Percentiles rank a stretch among this genome's conserved stretches.
These are phyloP conservation scores for Trichoderma koningiopsis DNA, from an alignment of 2,329 filamentous ascomycete species.

Conservation along the genomic window DNA sequence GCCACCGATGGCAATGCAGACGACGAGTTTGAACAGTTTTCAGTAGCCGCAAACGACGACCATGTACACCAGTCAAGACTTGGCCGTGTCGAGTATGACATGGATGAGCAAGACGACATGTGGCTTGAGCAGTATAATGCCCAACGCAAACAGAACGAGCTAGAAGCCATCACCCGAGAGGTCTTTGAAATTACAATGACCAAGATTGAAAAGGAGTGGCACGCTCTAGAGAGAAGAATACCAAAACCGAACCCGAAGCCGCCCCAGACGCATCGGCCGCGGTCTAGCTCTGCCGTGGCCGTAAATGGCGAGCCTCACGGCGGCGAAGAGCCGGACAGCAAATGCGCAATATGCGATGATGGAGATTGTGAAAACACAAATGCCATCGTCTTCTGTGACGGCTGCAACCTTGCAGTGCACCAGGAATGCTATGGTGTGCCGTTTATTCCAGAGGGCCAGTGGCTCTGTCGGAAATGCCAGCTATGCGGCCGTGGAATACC, in stretches of 20 bases:
- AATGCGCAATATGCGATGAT: constrained; percentile 96
- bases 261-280: constrained; percentile 87
- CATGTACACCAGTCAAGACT: constrained; percentile 48
- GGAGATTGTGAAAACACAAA: constrained; percentile 99
- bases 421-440: constrained; percentile 99
- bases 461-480: constrained; percentile 96
- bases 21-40: constrained; percentile 57
- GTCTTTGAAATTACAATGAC: constrained; percentile 98
- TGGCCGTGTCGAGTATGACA: constrained; percentile 94
- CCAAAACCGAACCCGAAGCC: constrained; percentile 97
- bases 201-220: constrained; percentile 99
- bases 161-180: constrained; percentile 85
- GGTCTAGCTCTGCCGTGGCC: constrained; percentile 90
- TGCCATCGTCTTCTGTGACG: constrained; percentile 98
- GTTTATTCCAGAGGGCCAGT: constrained; percentile 97
- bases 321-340: constrained; percentile 94
- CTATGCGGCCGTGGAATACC: constrained; percentile 89
- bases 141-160: constrained; percentile 70
- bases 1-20: constrained; percentile 61
- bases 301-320: constrained; percentile 86
- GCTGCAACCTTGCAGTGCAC: constrained; percentile 94
- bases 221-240: constrained; percentile 92
- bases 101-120: constrained; percentile 98
- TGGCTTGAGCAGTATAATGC: constrained; percentile 87
- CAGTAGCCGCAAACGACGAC: constrained; percentile 36